Base-by-base conservation (phyloP, 176 grass and related monocot genomes). In the Tillandsia fasciculata region DNA sequence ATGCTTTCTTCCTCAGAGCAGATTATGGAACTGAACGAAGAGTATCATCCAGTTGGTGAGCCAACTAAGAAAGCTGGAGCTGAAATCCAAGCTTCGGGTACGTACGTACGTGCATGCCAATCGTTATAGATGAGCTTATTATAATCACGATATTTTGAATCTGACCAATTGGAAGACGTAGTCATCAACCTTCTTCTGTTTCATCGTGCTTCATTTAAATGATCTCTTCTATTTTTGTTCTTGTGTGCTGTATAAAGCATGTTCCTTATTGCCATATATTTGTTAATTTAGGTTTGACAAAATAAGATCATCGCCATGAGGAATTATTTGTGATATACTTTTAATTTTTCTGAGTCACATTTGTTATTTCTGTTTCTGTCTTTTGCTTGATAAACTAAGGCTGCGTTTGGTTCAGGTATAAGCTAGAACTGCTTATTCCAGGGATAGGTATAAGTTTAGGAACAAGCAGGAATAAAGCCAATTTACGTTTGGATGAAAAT, bases 1-100 rank as follows among this genome's bases (percentile, higher is more conserved):
- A 66, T 91, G 52, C 74, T 80, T 74, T 80, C 82, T 42, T 89
- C 76, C 26, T 96, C 83, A 58, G 81, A 82, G 20, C 92, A 96
- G 70, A 61, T 74, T 22, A 49, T 91, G 77, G 48, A 87, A 72
- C 67, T 80, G 53, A 85, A 58, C 78, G 75, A 80, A 53, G 86
- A 96, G 24, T 87, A 88, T 76, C 61, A 73, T 50, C 92, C 88
- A 4, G 88, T 91, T 86, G 92, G 92, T 53, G 76, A 89, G 63
- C 88, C 88, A 78, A 63, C 84, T 20, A 87, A 89, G 72, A 96
- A 96, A 87, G 76, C 77, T 64, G 92, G 86, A 87, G 88, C 86
- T 81, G 92, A 91, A 86, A 80, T 89, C 53, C 92, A 96, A 87
- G 83, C 88, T 65, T 91, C 88, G 68, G 92, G 88, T 91, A 89